Evolutionary conservation across 345 rosid genomes (phyloP), one percentile per base, ranked within the genome.

Genomic region (Gossypioides kirkii): DNA sequence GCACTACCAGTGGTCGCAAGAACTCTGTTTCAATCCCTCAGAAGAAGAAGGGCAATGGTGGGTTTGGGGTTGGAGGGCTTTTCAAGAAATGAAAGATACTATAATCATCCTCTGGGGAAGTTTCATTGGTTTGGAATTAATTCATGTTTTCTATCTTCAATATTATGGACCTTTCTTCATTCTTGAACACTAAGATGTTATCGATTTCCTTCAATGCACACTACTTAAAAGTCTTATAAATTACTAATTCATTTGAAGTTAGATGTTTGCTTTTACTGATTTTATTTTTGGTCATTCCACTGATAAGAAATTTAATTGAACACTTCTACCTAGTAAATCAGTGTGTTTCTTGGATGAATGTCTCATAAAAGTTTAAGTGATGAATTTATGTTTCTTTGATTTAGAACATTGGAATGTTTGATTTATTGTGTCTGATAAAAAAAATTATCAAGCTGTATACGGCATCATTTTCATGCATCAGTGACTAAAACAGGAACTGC

Each of bases 31-130:
- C 86, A 28, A 78, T 83, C 16, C 88, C 67, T 2, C 75, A 61
- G 56, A 72, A 78, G 77, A 85, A 83, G 84, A 89, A 87, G 82
- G 87, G 83, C 18, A 52, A 52, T 76, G 76, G 77, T 22, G 82
- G 82, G 18, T 73, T 73, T 45, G 87, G 84, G 8, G 25, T 53
- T 53, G 58, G 58, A 1, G 94, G 89, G 28, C 90, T 89, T 8
- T 89, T 89, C 60, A 85, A 88, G 89, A 81, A 85, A 28, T 82
- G 84, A 80, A 22, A 25, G 26, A 55, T 2, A 55, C 23, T 53
- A 54, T 2, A 10, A 13, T 64, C 14, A 64, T 52, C 47, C 60
- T 54, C 3, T 20, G 25, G 59, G 49, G 50, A 12, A 1, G 7
- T 59, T 55, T 22, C 36, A n/a, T 70, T 70, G 73, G 73, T 18